Evolutionary conservation across 306 rosid species (phyloP).

Genomic region (Betula pendula): DNA sequence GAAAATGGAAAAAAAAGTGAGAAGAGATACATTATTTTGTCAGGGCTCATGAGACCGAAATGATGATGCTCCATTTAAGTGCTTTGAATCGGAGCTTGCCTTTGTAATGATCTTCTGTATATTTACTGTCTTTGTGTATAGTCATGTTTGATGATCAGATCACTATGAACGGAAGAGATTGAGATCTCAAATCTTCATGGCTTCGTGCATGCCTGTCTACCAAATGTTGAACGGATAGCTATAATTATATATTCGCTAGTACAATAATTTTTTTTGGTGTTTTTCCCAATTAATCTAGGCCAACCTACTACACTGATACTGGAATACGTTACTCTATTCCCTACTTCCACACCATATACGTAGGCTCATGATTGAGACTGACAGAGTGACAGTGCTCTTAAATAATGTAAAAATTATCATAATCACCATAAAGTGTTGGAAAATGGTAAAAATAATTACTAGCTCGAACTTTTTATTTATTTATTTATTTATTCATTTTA

Average conservation of each 20-base stretch:
- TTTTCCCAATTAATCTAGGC: background rate
- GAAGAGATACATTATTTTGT: background rate
- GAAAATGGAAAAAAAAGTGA: background rate
- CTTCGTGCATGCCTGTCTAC: conserved; percentile 41
- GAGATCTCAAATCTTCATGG: conserved; percentile 6
- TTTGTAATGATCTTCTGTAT: conserved; percentile 7
- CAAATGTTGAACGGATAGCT: background rate
- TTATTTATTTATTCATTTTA: no score
- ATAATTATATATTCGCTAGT: background rate
- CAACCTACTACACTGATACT: conserved; percentile 13
- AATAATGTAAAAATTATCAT: background rate
- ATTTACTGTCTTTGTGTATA: background rate
- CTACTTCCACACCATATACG: conserved; percentile 6
- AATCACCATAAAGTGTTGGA: no score
- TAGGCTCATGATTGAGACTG: conserved; percentile 59
- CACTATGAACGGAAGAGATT: background rate
- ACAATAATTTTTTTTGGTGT: background rate
- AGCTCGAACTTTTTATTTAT: no score
- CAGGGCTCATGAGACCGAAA: conserved; percentile 8
- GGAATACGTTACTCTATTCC: conserved; percentile 10
- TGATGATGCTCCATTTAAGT: background rate
- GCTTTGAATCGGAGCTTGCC: conserved; percentile 10
- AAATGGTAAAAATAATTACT: no score
- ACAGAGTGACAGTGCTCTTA: conserved; percentile 38
- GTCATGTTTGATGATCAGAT: conserved; percentile 15